phyloP scores from a whole-genome alignment of 306 rosid species.

The Cyamopsis tetragonoloba region DNA sequence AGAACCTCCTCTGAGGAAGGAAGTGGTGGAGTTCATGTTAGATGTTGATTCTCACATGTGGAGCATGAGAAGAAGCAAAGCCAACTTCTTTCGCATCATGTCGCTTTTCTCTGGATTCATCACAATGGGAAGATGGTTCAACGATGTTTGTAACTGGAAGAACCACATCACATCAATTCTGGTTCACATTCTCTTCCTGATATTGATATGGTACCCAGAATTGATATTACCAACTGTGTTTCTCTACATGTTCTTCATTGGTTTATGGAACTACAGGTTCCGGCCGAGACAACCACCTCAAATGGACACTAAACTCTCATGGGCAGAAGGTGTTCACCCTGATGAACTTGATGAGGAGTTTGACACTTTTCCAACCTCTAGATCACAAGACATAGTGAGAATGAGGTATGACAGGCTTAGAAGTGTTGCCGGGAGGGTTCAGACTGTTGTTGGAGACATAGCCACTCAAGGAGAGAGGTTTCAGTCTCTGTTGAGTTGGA shows the following conservation, averaged over 20 bases:
- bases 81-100: conserved; percentile 84
- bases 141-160: conserved; percentile 76
- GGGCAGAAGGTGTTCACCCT: conserved; percentile 72
- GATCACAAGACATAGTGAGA: conserved; percentile 52
- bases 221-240: conserved; percentile 74
- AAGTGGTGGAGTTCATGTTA: conserved; percentile 81
- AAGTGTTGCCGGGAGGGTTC: conserved; percentile 84
- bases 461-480: conserved; percentile 91
- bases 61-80: conserved; percentile 96
- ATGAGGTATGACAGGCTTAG: conserved; percentile 86
- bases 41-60: conserved; percentile 82
- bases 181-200: conserved; percentile 66
- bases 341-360: conserved; percentile 93
- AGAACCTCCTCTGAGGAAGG: conserved; percentile 82
- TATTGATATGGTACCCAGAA: conserved; percentile 73
- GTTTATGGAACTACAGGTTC: conserved; percentile 77
- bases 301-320: conserved; percentile 76
- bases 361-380: conserved; percentile 81
- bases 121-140: conserved; percentile 54
- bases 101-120: conserved; percentile 57
- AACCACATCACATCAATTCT: conserved; percentile 65
- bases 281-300: conserved; percentile 65
- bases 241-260: conserved; percentile 76
- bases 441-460: conserved; percentile 80
- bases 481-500: conserved; percentile 73